These are phyloP conservation scores for Aureobasidium melanogenum DNA, from an alignment of 2,329 filamentous ascomycete species.

Conservation along the genomic window DNA sequence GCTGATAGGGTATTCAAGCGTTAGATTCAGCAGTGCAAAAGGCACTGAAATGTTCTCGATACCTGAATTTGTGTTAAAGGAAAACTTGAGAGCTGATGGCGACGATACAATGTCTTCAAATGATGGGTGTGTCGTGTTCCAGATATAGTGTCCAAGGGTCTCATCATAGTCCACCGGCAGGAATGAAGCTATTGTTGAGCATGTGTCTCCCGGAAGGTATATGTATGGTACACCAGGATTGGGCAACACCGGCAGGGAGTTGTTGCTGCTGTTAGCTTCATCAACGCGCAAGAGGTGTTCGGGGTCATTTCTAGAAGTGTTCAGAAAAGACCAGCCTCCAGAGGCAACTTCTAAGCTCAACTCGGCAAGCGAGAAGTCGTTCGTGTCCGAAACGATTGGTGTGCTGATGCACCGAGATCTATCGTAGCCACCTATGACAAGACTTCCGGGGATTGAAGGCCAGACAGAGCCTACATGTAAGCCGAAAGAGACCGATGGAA, in stretches of 20 bases:
- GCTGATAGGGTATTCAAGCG: not conserved
- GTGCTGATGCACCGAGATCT: not conserved
- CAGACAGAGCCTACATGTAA: not conserved
- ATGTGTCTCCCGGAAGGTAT: not conserved
- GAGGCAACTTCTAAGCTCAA: not conserved
- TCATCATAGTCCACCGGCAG: not conserved
- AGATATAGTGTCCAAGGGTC: not conserved
- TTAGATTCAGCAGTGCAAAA: conserved; percentile 5
- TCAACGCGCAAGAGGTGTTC: not conserved
- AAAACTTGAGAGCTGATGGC: not conserved
- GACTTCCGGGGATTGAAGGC: not conserved
- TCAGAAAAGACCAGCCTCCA: not conserved
- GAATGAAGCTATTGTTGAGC: not conserved
- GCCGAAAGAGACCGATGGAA: not conserved
- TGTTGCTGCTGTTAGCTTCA: not conserved
- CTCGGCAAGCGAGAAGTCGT: not conserved
- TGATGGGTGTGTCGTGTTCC: not conserved
- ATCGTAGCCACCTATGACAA: not conserved
- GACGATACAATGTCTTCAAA: not conserved
- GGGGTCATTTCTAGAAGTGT: not conserved
- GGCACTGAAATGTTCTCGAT: not conserved
- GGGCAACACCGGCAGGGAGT: not conserved
- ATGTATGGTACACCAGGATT: conserved; percentile 6
- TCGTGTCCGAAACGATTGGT: not conserved
- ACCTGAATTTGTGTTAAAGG: not conserved